These are phyloP conservation scores for Hemerocallis citrina DNA, from an alignment of 106 monocot species.

Conservation along the genomic window DNA sequence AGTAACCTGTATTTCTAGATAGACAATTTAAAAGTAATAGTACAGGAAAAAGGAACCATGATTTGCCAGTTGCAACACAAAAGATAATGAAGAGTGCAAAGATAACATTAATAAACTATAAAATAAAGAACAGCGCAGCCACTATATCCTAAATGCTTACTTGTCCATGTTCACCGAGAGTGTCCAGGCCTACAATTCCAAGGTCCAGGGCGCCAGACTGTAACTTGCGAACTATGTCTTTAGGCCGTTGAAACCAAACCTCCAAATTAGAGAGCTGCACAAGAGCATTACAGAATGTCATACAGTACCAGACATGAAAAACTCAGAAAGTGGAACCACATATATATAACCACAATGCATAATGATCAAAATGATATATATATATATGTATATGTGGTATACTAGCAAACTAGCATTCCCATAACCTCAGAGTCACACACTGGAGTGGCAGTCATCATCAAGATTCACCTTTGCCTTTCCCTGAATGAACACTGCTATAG, in stretches of 20 bases:
- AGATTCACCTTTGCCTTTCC: no score
- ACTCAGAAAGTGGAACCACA: background rate
- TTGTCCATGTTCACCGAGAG: constrained; percentile 75
- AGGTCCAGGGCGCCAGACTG: constrained; percentile 87
- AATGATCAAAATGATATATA: no score
- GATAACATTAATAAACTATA: background rate
- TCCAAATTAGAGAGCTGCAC: constrained; percentile 85
- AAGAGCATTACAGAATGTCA: no score
- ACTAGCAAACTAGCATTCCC: no score
- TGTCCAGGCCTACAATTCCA: constrained; percentile 94
- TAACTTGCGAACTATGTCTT: constrained; percentile 87
- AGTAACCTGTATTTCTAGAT: background rate
- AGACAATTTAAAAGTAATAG: background rate
- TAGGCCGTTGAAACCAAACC: constrained; percentile 98
- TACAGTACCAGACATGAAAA: background rate
- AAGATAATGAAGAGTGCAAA: background rate
- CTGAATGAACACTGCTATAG: no score
- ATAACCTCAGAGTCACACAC: no score
- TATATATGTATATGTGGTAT: no score
- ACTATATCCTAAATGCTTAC: constrained; percentile 20
- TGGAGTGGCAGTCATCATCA: no score
- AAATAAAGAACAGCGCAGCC: background rate
- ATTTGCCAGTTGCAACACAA: background rate
- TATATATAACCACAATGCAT: background rate
- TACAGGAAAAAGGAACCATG: background rate